Evolutionary conservation across 1,139 yeast genomes (phyloP).

Genomic region (Suhomyces terraborum): DNA sequence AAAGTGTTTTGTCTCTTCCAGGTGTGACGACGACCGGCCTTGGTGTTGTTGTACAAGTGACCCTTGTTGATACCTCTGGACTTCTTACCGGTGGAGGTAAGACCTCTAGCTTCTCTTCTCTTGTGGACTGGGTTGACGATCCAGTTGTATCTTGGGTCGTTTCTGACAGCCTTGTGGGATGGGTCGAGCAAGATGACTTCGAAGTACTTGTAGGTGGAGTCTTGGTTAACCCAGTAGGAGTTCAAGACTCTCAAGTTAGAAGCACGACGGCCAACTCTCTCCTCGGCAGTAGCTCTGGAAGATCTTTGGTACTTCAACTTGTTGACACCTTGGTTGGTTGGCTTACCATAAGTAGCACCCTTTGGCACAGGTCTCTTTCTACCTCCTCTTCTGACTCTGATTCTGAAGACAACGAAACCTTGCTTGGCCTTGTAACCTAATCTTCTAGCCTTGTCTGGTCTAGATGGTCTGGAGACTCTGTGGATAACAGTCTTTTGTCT

Average conservation of each 20-base stretch:
- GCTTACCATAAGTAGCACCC: conserved; percentile 99
- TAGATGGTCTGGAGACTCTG: conserved; percentile 98
- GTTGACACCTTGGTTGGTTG: conserved; percentile 99
- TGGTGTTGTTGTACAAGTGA: conserved; percentile 97
- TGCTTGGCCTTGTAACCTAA: conserved; percentile 99
- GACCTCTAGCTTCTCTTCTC: conserved; percentile 99
- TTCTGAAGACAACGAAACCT: conserved; percentile 97
- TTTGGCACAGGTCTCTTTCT: conserved; percentile 99
- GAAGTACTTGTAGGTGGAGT: conserved; percentile 98
- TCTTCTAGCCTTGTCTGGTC: conserved; percentile 99
- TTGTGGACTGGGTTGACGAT: conserved; percentile 99
- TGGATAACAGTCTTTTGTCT: conserved; percentile 98
- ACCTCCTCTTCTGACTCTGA: conserved; percentile 99
- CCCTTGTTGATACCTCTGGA: conserved; percentile 99
- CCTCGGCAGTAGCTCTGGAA: conserved; percentile 97
- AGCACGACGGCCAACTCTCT: conserved; percentile 99
- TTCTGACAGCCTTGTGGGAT: conserved; percentile 97
- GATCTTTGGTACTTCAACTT: conserved; percentile 99
- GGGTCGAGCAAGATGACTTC: conserved; percentile 98
- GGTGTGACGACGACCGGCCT: conserved; percentile 98
- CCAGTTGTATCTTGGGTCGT: conserved; percentile 99
- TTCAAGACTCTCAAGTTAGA: conserved; percentile 98
- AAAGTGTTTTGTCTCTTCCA: conserved; percentile 99
- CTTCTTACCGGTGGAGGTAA: conserved; percentile 97
- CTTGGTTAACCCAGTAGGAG: conserved; percentile 99